phyloP scores from a whole-genome alignment of 345 rosid genomes.

The Lepidium aucheri region DNA sequence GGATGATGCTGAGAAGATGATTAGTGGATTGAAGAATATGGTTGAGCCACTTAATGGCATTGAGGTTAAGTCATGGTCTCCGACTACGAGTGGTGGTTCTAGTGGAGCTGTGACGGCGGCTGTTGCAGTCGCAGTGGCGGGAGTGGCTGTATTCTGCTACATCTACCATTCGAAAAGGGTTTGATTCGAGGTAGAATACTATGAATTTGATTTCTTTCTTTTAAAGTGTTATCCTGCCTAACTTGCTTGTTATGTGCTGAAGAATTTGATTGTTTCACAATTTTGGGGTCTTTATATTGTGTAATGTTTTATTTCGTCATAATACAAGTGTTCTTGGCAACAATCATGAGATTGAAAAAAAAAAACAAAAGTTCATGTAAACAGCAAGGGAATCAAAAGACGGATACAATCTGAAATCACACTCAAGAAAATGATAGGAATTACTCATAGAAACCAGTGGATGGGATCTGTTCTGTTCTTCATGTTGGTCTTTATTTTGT shows the following conservation, averaged over 20 bases:
- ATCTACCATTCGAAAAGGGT: conserved; percentile 34
- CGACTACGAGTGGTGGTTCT: conserved; percentile 31
- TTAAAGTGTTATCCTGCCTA: not conserved
- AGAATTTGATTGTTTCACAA: conserved; percentile 7
- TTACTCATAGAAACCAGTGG: not conserved
- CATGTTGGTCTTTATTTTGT: not conserved
- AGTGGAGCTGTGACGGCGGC: conserved; percentile 37
- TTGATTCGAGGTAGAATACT: conserved; percentile 23
- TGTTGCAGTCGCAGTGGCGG: conserved; percentile 35
- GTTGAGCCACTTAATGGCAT: conserved; percentile 34
- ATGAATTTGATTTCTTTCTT: not conserved
- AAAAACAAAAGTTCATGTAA: not conserved
- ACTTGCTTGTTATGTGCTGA: conserved; percentile 8
- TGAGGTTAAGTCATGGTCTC: conserved; percentile 18
- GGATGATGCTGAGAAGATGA: conserved; percentile 36
- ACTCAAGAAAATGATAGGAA: not conserved
- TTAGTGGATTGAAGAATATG: conserved; percentile 41
- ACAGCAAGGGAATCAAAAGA: not conserved
- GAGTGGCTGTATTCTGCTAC: conserved; percentile 42
- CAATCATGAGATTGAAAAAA: conserved; percentile 14
- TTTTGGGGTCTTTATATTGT: not conserved
- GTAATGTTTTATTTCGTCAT: not conserved
- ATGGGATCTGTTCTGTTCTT: conserved; percentile 1
- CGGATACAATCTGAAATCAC: not conserved
- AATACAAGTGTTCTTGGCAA: conserved; percentile 8